Evolutionary conservation across 2,329 filamentous ascomycete species (phyloP).

Genomic region (Aspergillus ruber): DNA sequence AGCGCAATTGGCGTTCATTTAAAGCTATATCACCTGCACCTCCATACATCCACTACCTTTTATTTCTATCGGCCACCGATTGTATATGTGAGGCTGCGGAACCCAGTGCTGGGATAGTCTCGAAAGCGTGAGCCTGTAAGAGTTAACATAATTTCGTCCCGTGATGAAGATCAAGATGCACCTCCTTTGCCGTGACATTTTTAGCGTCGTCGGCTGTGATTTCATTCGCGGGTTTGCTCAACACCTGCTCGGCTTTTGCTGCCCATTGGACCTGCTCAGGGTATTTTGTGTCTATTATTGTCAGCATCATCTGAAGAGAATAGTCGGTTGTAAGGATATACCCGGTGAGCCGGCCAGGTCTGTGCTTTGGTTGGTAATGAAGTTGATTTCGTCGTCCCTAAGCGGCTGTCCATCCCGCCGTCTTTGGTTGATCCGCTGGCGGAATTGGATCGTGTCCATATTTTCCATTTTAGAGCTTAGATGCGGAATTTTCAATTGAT

Average conservation of each 20-base stretch:
- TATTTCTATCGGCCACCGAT: constrained; percentile 11
- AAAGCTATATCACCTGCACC: background rate
- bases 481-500: background rate
- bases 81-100: constrained; percentile 13
- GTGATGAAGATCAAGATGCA: background rate
- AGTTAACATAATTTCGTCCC: background rate
- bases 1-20: background rate
- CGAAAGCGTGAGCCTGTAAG: constrained; percentile 9
- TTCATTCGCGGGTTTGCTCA: constrained; percentile 9
- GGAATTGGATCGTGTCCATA: constrained; percentile 7
- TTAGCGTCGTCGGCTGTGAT: constrained; percentile 8
- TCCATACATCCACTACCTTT: background rate
- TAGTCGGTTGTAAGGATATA: background rate
- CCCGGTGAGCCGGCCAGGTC: constrained; percentile 6
- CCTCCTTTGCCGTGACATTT: constrained; percentile 8
- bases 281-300: background rate
- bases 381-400: constrained; percentile 9
- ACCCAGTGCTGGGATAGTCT: constrained; percentile 9
- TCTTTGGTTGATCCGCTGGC: constrained; percentile 6
- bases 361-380: constrained; percentile 7
- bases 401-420: constrained; percentile 5
- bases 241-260: constrained; percentile 3
- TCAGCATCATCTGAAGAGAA: no score
- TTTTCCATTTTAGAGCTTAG: background rate
- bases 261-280: constrained; percentile 8